phyloP scores from a whole-genome alignment of 352 stramenopile genomes.

The Phytophthora ohioensis region DNA sequence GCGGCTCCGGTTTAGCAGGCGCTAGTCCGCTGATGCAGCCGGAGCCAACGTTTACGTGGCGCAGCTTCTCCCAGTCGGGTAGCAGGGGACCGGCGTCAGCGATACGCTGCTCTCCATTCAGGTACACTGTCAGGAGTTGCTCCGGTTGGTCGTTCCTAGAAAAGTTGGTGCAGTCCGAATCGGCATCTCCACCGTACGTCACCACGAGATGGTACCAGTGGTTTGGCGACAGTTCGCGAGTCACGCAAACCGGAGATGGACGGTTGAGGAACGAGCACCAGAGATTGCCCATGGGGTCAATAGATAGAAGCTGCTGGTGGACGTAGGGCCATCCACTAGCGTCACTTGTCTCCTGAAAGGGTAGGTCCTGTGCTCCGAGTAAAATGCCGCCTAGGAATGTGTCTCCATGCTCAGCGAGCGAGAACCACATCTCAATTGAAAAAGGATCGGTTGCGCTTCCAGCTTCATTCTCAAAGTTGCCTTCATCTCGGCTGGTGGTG shows the following conservation, averaged over 20 bases:
- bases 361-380: constrained; percentile 66
- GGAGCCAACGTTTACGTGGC: constrained; percentile 63
- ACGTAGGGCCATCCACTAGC: constrained; percentile 59
- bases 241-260: constrained; percentile 56
- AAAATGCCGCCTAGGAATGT: constrained; percentile 66
- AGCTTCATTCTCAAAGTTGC: constrained; percentile 24
- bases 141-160: constrained; percentile 38
- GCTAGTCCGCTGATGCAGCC: constrained; percentile 69
- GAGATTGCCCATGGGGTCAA: constrained; percentile 69
- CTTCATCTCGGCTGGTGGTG: constrained; percentile 20
- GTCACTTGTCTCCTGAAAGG: constrained; percentile 50
- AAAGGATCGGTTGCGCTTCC: constrained; percentile 44
- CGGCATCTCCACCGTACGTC: constrained; percentile 50
- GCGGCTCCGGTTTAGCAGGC: constrained; percentile 57
- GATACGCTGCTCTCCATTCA: constrained; percentile 68
- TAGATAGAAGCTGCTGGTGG: constrained; percentile 67
- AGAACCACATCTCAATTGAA: constrained; percentile 77
- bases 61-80: constrained; percentile 57
- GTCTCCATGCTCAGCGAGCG: constrained; percentile 59
- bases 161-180: constrained; percentile 28
- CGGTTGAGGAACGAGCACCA: constrained; percentile 64
- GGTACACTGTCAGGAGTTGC: constrained; percentile 53
- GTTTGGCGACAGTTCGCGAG: constrained; percentile 52
- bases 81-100: constrained; percentile 49
- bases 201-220: constrained; percentile 81